These are phyloP conservation scores for Rhizopogon vinicolor DNA, from an alignment of 768 basidiomycete genomes.

Conservation along the genomic window DNA sequence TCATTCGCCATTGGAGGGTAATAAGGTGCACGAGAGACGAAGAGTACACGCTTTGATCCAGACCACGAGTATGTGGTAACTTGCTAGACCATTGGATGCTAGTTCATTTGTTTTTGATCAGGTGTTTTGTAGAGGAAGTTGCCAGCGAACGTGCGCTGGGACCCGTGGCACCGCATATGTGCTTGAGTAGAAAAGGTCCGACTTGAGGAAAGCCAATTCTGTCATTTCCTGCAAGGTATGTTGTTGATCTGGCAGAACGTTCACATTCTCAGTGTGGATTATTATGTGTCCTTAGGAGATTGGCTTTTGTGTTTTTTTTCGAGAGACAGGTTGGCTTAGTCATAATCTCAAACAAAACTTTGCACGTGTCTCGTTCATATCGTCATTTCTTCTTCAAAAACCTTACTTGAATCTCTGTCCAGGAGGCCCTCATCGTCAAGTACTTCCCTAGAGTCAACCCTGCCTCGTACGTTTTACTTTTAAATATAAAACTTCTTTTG, in stretches of 20 bases:
- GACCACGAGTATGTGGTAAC: background rate
- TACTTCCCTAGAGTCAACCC: slow-evolving; percentile 1
- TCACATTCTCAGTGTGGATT: background rate
- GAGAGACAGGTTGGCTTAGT: slow-evolving; percentile 20
- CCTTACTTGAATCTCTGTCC: slow-evolving; percentile 1
- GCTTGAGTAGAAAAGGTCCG: slow-evolving; percentile 22
- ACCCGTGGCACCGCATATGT: slow-evolving; percentile 28
- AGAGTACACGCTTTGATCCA: background rate
- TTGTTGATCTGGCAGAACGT: slow-evolving; percentile 3
- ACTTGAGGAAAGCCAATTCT: slow-evolving; percentile 7
- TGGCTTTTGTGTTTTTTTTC: background rate
- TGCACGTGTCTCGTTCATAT: slow-evolving; percentile 31
- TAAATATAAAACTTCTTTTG: background rate
- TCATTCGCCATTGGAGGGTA: slow-evolving; percentile 15
- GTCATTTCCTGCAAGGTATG: slow-evolving; percentile 8
- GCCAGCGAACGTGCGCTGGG: slow-evolving; percentile 30
- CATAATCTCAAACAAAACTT: slow-evolving; percentile 17
- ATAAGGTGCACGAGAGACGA: background rate
- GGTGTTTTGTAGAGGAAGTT: slow-evolving; percentile 10
- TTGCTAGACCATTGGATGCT: no score
- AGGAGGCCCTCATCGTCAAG: background rate
- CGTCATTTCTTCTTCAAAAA: slow-evolving; percentile 25
- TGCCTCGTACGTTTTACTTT: background rate
- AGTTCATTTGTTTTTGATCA: background rate
- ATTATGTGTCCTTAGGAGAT: background rate